A percentile compares a stretch with the other conserved stretches of the same genome.
These are phyloP conservation scores for Benincasa hispida DNA, from an alignment of 306 rosid species.

Conservation along the genomic window DNA sequence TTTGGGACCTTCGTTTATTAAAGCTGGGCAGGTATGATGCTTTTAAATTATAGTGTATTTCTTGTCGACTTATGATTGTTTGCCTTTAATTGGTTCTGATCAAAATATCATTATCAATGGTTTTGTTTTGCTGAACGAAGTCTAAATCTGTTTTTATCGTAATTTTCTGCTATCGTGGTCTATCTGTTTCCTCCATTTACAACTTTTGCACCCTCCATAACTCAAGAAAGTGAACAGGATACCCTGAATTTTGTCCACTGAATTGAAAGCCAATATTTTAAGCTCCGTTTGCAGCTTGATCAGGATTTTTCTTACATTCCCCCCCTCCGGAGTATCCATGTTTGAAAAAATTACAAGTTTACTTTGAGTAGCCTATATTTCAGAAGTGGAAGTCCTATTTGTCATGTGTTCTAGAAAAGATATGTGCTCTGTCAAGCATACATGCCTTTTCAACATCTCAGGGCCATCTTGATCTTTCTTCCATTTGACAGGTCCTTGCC, in stretches of 20 bases:
- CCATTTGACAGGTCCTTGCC: constrained; percentile 77
- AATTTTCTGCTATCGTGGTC: neutral
- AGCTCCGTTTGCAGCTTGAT: neutral
- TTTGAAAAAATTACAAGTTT: neutral
- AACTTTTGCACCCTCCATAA: neutral
- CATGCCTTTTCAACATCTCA: neutral
- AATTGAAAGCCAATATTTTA: neutral
- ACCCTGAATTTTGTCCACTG: neutral
- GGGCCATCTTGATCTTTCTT: neutral
- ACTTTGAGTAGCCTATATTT: neutral
- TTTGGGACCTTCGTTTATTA: constrained; percentile 91
- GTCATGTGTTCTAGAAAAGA: neutral
- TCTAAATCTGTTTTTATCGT: neutral
- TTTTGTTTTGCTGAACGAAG: neutral
- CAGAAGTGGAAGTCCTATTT: neutral
- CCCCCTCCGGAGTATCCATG: neutral
- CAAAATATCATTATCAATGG: neutral
- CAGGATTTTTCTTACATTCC: neutral
- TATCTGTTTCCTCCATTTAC: neutral
- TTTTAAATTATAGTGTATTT: neutral
- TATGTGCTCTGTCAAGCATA: neutral
- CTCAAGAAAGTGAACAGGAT: neutral
- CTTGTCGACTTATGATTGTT: neutral
- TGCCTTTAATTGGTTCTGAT: neutral
- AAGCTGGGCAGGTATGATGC: constrained; percentile 85